These are phyloP conservation scores for Colletotrichum trifolii DNA, from an alignment of 2,329 filamentous ascomycete genomes.

Conservation along the genomic window DNA sequence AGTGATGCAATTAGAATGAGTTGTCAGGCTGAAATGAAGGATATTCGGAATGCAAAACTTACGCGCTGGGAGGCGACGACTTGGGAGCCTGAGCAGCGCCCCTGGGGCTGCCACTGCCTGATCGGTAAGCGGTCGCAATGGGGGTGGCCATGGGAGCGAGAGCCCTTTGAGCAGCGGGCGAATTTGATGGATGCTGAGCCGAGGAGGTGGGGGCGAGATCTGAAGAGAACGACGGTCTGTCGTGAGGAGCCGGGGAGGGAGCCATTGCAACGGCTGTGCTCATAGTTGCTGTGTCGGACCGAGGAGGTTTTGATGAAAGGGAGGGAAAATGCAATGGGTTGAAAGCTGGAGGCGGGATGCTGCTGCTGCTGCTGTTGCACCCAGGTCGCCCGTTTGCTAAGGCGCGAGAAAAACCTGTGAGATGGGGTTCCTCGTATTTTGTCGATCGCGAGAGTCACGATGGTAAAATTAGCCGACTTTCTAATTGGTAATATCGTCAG, in stretches of 20 bases:
- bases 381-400: conserved; percentile 21
- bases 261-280: conserved; percentile 76
- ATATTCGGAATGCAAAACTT: conserved; percentile 47
- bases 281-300: conserved; percentile 57
- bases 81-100: conserved; percentile 54
- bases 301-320: conserved; percentile 1
- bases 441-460: background rate
- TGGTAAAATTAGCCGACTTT: conserved; percentile 8
- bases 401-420: conserved; percentile 4
- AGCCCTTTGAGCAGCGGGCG: conserved; percentile 59
- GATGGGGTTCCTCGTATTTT: conserved; percentile 6
- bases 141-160: conserved; percentile 52
- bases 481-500: conserved; percentile 30
- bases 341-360: conserved; percentile 18
- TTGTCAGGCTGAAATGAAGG: conserved; percentile 27
- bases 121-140: conserved; percentile 58
- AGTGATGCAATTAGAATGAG: conserved; percentile 13
- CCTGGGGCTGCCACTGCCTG: conserved; percentile 66
- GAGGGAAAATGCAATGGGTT: background rate
- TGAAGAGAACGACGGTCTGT: conserved; percentile 67
- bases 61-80: conserved; percentile 70
- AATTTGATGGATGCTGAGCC: conserved; percentile 46
- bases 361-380: conserved; percentile 16
- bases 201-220: conserved; percentile 54
- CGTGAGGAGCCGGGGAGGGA: conserved; percentile 74